A percentile compares a stretch with the other conserved stretches of the same genome.
These are phyloP conservation scores for Wickerhamomyces chaumierensis DNA, from an alignment of 805 yeast genomes.

Conservation along the genomic window DNA sequence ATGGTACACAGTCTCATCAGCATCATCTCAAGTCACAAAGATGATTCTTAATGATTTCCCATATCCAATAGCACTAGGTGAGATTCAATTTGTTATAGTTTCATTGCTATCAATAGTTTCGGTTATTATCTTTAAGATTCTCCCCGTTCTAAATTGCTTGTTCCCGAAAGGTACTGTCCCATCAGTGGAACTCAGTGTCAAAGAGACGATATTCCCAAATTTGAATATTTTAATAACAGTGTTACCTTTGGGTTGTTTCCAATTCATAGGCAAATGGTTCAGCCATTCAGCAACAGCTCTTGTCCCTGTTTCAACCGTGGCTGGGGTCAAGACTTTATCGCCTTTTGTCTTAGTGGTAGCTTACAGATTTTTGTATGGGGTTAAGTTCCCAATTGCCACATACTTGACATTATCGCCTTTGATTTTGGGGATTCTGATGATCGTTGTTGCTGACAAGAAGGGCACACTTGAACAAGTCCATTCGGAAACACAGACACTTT, in stretches of 20 bases:
- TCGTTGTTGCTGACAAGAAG: conserved; percentile 21
- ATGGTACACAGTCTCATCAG: conserved; percentile 54
- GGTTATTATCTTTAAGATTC: conserved; percentile 23
- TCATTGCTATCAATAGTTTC: conserved; percentile 30
- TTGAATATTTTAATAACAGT: conserved; percentile 34
- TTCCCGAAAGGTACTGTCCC: conserved; percentile 54
- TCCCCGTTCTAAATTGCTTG: conserved; percentile 19
- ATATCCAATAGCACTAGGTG: conserved; percentile 54
- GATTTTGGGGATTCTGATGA: conserved; percentile 39
- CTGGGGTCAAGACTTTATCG: conserved; percentile 57
- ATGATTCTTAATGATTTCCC: conserved; percentile 41
- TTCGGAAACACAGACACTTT: conserved; percentile 16
- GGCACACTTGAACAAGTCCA: conserved; percentile 15
- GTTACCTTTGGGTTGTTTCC: conserved; percentile 55
- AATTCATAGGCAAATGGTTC: conserved; percentile 52
- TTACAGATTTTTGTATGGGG: conserved; percentile 39
- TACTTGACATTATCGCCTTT: conserved; percentile 42
- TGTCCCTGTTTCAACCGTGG: conserved; percentile 58
- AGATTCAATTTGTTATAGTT: conserved; percentile 48
- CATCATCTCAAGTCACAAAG: conserved; percentile 57
- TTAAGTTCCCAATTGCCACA: conserved; percentile 36
- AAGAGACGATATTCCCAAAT: conserved; percentile 22
- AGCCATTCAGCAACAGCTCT: conserved; percentile 54
- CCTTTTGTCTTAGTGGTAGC: conserved; percentile 50
- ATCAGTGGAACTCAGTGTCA: conserved; percentile 3